Conservation (phyloP, 2,329 filamentous ascomycete species). For the Pseudonectria foliicola region DNA sequence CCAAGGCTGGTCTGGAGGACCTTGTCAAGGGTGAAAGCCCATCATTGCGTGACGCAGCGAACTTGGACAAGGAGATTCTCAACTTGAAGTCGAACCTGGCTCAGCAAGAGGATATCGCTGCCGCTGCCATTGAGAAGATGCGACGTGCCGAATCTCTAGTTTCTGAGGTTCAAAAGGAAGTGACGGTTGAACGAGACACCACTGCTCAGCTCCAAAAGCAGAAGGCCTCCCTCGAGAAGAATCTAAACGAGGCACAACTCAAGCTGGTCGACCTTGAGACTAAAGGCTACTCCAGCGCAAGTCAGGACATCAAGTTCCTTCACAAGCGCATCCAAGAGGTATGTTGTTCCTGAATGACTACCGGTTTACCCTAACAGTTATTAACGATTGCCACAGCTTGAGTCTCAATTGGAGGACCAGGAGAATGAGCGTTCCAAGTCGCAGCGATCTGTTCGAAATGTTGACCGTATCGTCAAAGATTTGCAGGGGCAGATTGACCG, state of each 20-base stretch:
- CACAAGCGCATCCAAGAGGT: slow-evolving; percentile 95
- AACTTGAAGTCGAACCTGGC: slow-evolving; percentile 84
- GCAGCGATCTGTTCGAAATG: slow-evolving; percentile 80
- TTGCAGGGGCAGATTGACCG: slow-evolving; percentile 87
- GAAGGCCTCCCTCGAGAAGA: slow-evolving; percentile 84
- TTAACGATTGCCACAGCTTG: slow-evolving; percentile 53
- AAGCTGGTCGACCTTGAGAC: slow-evolving; percentile 90
- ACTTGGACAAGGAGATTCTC: slow-evolving; percentile 79
- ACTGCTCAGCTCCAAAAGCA: slow-evolving; percentile 80
- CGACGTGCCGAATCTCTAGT: slow-evolving; percentile 81
- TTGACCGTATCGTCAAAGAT: slow-evolving; percentile 91
- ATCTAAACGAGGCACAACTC: slow-evolving; percentile 82
- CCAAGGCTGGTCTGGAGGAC: slow-evolving; percentile 81
- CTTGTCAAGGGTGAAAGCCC: slow-evolving; percentile 79
- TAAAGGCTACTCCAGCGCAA: slow-evolving; percentile 90
- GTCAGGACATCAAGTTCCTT: slow-evolving; percentile 90
- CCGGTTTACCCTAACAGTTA: slow-evolving; percentile 4
- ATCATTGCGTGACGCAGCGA: slow-evolving; percentile 81
- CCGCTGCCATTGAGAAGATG: slow-evolving; percentile 95
- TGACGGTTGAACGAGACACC: slow-evolving; percentile 74
- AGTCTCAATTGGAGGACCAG: slow-evolving; percentile 77
- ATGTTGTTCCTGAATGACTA: slow-evolving; percentile 29
- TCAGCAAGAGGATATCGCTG: slow-evolving; percentile 87
- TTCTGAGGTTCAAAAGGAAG: slow-evolving; percentile 88
- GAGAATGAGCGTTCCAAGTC: slow-evolving; percentile 73